A percentile compares a stretch with the other conserved stretches of the same genome.
phyloP scores from a whole-genome alignment of 768 basidiomycete species.

The Pleurotus djamor region DNA sequence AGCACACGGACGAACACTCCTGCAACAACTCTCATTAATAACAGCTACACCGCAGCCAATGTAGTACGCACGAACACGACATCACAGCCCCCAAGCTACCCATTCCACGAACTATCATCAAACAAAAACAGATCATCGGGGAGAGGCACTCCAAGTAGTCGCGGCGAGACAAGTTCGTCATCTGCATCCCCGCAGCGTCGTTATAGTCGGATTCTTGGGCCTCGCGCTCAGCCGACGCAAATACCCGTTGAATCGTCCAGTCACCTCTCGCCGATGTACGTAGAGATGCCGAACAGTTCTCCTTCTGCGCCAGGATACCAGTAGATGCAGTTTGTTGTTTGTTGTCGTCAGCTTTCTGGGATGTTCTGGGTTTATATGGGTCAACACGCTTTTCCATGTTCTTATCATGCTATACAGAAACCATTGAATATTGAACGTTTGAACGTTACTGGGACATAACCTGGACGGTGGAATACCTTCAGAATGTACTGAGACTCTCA shows the following conservation, averaged over 20 bases:
- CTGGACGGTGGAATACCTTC: too few species aligned
- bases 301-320: too few species aligned
- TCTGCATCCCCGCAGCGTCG: not conserved
- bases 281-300: not conserved
- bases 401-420: too few species aligned
- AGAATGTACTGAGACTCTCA: conserved; percentile 15
- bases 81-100: conserved; percentile 3
- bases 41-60: not conserved
- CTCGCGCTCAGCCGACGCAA: not conserved
- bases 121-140: not conserved
- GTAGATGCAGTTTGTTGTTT: too few species aligned
- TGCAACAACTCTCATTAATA: not conserved
- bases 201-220: not conserved
- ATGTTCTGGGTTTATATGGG: too few species aligned
- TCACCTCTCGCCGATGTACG: not conserved
- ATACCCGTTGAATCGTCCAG: not conserved
- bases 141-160: not conserved
- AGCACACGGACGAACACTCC: not conserved
- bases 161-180: not conserved
- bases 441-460: too few species aligned
- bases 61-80: not conserved
- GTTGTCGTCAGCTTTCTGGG: too few species aligned
- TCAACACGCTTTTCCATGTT: too few species aligned
- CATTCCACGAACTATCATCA: not conserved
- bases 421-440: too few species aligned